phyloP scores from a whole-genome alignment of 805 yeast genomes.

The Ogataea methylovora region DNA sequence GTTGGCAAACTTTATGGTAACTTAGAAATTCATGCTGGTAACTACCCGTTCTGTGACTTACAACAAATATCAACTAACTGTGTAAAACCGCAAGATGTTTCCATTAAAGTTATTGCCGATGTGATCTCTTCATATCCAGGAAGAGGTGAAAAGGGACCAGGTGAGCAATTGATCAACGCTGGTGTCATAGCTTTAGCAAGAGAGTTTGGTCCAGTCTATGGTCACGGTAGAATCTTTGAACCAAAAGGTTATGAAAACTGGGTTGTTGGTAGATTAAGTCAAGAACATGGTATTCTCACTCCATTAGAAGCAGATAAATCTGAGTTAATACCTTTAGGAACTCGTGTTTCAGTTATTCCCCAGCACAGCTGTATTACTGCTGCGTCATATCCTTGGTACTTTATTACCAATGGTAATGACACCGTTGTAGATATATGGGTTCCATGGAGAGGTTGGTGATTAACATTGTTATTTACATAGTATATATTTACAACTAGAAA shows the following conservation, averaged over 20 bases:
- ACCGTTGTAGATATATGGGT: conserved; percentile 56
- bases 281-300: conserved; percentile 72
- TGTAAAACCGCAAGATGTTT: conserved; percentile 35
- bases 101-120: conserved; percentile 49
- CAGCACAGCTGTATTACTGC: conserved; percentile 74
- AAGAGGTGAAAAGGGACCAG: conserved; percentile 42
- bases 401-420: conserved; percentile 40
- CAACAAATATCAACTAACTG: conserved; percentile 73
- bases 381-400: conserved; percentile 51
- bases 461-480: neutral
- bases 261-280: conserved; percentile 62
- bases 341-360: conserved; percentile 48
- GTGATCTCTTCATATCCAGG: conserved; percentile 52
- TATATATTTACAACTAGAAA: conserved; percentile 1
- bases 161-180: conserved; percentile 61
- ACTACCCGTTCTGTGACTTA: conserved; percentile 63
- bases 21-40: conserved; percentile 77
- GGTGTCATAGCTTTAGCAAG: conserved; percentile 67
- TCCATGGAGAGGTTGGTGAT: conserved; percentile 47
- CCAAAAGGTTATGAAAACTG: conserved; percentile 44
- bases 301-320: conserved; percentile 28
- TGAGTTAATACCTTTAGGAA: conserved; percentile 43
- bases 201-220: conserved; percentile 49
- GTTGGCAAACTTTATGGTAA: conserved; percentile 26
- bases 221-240: conserved; percentile 39